Percentiles rank a stretch among this genome's conserved stretches.
These are phyloP conservation scores for Boechera divaricarpa DNA, from an alignment of 345 rosid genomes.

Conservation along the genomic window DNA sequence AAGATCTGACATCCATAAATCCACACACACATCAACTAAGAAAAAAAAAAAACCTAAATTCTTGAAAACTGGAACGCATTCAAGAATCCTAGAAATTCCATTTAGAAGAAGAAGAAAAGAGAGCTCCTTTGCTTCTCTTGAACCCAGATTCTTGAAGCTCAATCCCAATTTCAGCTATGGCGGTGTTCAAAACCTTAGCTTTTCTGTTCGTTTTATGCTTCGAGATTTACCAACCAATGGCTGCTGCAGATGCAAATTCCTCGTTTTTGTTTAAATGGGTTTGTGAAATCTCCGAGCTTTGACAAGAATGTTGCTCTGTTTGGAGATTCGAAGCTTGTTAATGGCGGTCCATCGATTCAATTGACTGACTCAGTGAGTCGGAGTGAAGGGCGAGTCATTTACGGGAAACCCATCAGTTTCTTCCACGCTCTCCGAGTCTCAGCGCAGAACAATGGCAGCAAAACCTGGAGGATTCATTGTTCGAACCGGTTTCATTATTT, in stretches of 20 bases:
- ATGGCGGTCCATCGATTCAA: slow-evolving; percentile 61
- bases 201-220: slow-evolving; percentile 50
- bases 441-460: too few species aligned
- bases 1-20: not conserved
- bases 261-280: slow-evolving; percentile 62
- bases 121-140: not conserved
- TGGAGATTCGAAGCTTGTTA: slow-evolving; percentile 69
- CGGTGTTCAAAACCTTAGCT: slow-evolving; percentile 44
- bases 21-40: not conserved
- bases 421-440: slow-evolving; percentile 26
- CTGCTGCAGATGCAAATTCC: slow-evolving; percentile 38
- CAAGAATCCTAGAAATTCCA: slow-evolving; percentile 38
- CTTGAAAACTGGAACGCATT: slow-evolving; percentile 28
- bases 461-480: not conserved
- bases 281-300: slow-evolving; percentile 60
- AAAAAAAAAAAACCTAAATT: not conserved
- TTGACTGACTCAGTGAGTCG: slow-evolving; percentile 60
- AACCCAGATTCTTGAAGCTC: slow-evolving; percentile 22
- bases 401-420: slow-evolving; percentile 71
- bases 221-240: slow-evolving; percentile 27
- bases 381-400: slow-evolving; percentile 61
- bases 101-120: slow-evolving; percentile 4
- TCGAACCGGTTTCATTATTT: not conserved
- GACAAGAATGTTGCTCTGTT: slow-evolving; percentile 53
- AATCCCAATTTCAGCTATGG: slow-evolving; percentile 46